phyloP scores from a whole-genome alignment of 2,329 filamentous ascomycete genomes.

The Exophiala bonariae region DNA sequence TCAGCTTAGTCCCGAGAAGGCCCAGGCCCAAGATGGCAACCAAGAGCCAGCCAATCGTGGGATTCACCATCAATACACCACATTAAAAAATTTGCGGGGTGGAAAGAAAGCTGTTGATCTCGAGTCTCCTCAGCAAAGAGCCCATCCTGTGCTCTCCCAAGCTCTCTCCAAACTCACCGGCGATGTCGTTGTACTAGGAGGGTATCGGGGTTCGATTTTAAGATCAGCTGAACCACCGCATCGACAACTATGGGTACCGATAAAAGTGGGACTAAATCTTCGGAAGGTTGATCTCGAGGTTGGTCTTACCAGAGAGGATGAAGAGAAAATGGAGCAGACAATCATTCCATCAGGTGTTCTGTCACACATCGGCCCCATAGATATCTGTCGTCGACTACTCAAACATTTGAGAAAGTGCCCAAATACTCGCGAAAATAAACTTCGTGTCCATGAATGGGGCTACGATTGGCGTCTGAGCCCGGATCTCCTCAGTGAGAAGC shows the following conservation, averaged over 20 bases:
- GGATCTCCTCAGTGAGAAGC: constrained; percentile 66
- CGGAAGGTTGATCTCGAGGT: constrained; percentile 90
- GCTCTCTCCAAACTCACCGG: constrained; percentile 72
- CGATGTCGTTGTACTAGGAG: constrained; percentile 84
- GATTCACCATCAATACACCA: constrained; percentile 8
- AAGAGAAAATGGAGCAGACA: constrained; percentile 77
- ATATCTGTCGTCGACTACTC: constrained; percentile 80
- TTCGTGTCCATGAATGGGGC: constrained; percentile 85
- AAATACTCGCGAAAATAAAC: constrained; percentile 68
- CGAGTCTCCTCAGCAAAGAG: constrained; percentile 30
- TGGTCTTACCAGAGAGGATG: constrained; percentile 76
- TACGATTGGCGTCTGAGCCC: constrained; percentile 95
- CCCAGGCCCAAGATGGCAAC: background rate
- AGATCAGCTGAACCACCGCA: constrained; percentile 78
- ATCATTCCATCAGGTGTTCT: constrained; percentile 86
- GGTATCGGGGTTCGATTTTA: constrained; percentile 86
- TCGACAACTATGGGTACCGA: constrained; percentile 89
- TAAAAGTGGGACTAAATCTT: constrained; percentile 89
- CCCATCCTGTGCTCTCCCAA: constrained; percentile 53
- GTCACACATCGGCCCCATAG: constrained; percentile 87
- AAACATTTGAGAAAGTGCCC: constrained; percentile 73
- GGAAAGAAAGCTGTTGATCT: constrained; percentile 12
- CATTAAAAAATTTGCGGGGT: constrained; percentile 13
- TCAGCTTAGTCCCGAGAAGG: background rate
- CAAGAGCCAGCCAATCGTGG: background rate